Base-by-base conservation (phyloP, 2,329 filamentous ascomycete species). In the Tolypocladium cylindrosporum region DNA sequence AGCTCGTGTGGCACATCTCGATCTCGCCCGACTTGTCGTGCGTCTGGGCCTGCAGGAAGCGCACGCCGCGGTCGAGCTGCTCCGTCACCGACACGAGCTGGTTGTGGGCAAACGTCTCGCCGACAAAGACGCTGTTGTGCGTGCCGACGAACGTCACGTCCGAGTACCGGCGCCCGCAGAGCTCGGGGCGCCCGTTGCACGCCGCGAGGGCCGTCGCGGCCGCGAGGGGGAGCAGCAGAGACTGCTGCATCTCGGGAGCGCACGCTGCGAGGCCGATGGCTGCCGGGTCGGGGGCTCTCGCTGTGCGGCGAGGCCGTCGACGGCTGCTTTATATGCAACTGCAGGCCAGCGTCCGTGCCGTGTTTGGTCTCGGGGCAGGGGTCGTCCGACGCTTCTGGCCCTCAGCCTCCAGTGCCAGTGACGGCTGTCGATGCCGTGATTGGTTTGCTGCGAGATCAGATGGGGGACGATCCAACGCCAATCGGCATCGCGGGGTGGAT, bases 91-190 rank as follows among this genome's bases (percentile, higher is more conserved):
- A 76, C 55, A 84, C 75, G 61, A 82, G 80, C 66, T 89, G 86
- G 69, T 87, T 86, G 60, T 86, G 72, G 58, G 76, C 70, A 1
- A 77, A 76, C 10, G 77, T 64, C 55, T 74, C 63, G 45, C 86
- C 83, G 45, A 86, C 79, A 65, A 89, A 89, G 42, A 84, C 79
- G 16, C 80, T 81, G 72, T 89, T 80, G 71, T 89, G 87, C 8
- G 86, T 77, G 31, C 85, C 87, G 21, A 86, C 72, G 59, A 82
- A 79, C n/a, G 80, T 80, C 57, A 87, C 69, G 42, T 85, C 77
- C 61, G 82, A 82, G 72, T 87, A 88, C 48, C 68, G 71, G 43
- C 80, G 78, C 54, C 69, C 67, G 71, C 85, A 88, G 57, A 83
- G 79, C 43, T 76, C 76, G 1, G 77, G 64, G 56, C 78, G 74